Evolutionary conservation across 306 rosid species (phyloP), one percentile per base, ranked within the genome.

Genomic region (Castanea mollissima): DNA sequence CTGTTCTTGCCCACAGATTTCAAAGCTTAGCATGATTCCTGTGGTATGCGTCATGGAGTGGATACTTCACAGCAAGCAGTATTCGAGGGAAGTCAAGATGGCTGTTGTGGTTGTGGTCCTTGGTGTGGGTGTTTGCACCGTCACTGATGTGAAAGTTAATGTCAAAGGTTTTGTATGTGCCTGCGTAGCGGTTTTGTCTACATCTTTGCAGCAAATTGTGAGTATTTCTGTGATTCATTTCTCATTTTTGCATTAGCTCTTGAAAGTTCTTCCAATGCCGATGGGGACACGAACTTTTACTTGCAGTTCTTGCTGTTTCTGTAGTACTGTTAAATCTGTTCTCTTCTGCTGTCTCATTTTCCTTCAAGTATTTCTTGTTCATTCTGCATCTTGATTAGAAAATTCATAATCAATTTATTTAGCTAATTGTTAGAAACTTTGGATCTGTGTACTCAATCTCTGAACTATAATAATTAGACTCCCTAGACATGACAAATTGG

Each of bases 41-140:
- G 98, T 94, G 88, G 98, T 94, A 34, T 94, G 98, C 80, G 89
- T 92, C 72, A 88, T 94, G 97, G 98, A 94, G 81, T 94, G 96
- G 98, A 89, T 94, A 81, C 81, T 94, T 86, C 95, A 94, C 85
- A 86, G 41, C 84, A 92, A 94, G 80, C 86, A 85, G 76, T 94
- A 92, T 79, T 84, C 97, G 14, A 92, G 71, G 87, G 97, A 94
- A 85, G 98, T 94, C 19, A 94, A 94, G 83, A 69, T 67, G 31
- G 64, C 97, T 31, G 98, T 94, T 67, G 44, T 90, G 58, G 96
- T 94, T 18, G 98, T 94, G 62, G 96, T 94, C 76, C 75, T 94
- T 76, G 98, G 98, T 58, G 97, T 92, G 49, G 97, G 97, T 46
- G 94, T 94, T 82, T 94, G 98, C 88, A 92, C 96, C 1, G 96